Evolutionary conservation across 1,284 basidiomycete genomes (phyloP).

Genomic region (Ceratobasidium sp.): DNA sequence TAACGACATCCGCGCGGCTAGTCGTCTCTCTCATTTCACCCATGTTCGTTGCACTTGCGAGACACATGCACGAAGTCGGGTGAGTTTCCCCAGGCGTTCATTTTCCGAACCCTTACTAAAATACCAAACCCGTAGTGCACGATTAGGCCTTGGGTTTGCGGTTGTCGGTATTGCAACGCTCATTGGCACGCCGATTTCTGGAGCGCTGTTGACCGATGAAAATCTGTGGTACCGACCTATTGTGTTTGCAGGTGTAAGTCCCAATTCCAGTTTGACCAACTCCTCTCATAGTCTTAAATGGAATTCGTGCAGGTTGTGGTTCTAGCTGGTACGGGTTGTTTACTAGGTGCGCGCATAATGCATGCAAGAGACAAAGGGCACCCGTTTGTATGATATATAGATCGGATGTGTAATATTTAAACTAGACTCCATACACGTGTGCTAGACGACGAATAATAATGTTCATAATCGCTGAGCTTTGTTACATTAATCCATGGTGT

Average conservation of each 20-base stretch:
- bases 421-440: background rate
- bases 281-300: background rate
- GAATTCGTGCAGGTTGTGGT: slow-evolving; percentile 2
- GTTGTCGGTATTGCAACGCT: slow-evolving; percentile 30
- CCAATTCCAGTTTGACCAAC: background rate
- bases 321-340: background rate
- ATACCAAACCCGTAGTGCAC: background rate
- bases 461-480: background rate
- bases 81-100: background rate
- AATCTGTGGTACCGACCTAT: slow-evolving; percentile 33
- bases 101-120: background rate
- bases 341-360: background rate
- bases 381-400: slow-evolving; percentile 1
- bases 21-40: slow-evolving; percentile 30
- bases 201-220: slow-evolving; percentile 25
- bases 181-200: slow-evolving; percentile 33
- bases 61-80: slow-evolving; percentile 30
- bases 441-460: background rate
- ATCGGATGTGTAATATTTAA: background rate
- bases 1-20: background rate
- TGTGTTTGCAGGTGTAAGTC: slow-evolving; percentile 28
- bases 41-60: slow-evolving; percentile 20
- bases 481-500: background rate
- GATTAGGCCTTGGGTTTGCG: slow-evolving; percentile 11
- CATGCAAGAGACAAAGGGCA: slow-evolving; percentile 12